Base-by-base conservation (phyloP, 2,329 filamentous ascomycete genomes). In the Aureobasidium uvarum region DNA sequence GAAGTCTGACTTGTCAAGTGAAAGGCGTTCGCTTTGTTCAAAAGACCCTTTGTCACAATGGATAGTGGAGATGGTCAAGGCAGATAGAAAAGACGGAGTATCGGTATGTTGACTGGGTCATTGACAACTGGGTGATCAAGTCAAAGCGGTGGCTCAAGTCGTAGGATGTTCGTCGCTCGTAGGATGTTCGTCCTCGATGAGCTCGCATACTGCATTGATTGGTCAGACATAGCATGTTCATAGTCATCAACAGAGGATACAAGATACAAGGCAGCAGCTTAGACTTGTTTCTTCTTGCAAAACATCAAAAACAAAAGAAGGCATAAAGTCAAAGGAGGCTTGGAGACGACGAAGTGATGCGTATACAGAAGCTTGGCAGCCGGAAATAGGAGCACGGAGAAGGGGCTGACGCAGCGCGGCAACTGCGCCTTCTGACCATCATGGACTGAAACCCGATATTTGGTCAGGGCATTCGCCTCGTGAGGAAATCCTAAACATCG, bases 391-490 rank as follows among this genome's bases (percentile, higher is more conserved):
- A 60, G 43, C 41, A 48, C 28, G 41, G 56, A 48, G 56, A 60
- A 48, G 56, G 43, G 45, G 56, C 56, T 60, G 41, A 46, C 41
- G 41, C 25, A 48, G 28, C 56, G n/a, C 41, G 25, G 43, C n/a
- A 62, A 50, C 58, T 62, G 58, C 43, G 58, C 58, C 58, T 51
- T 58, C 54, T 43, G 33, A 58, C 25, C 18, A 58, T 58, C 14
- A 58, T 58, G 38, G 39, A 13, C 20, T 31, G 25, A 45, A 58
- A 8, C 48, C 50, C 14, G 16, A 51, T 62, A 62, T 62, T 51
- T 62, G 58, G 46, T 41, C 58, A 31, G 14, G 60, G 38, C 60
- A 28, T 13, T 54, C 31, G 58, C 58, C 43, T 38, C 25, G 54
- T 18, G 18, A 25, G 20, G n/a, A 45, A 6, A 48, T 38, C n/a